Evolutionary conservation across 139 green algal genomes (phyloP), one percentile per base, ranked within the genome.

Genomic region (Chlorella sp.): DNA sequence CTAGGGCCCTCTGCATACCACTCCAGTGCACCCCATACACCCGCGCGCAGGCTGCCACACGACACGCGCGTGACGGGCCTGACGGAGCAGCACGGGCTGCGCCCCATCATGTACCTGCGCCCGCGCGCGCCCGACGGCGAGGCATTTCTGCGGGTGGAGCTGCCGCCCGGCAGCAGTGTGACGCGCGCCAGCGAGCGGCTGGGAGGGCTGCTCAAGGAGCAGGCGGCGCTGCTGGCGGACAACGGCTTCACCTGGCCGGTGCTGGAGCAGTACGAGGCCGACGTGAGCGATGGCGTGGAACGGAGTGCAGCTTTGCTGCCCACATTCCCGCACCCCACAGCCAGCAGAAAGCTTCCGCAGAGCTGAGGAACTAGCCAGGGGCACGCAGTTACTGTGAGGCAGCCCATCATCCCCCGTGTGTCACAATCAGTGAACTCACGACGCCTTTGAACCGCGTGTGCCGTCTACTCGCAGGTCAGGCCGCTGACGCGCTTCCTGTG

Each of bases 401-500:
- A n/a, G n/a, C n/a, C n/a, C n/a, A n/a, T n/a, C n/a, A n/a, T n/a
- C n/a, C n/a, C n/a, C n/a, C n/a, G n/a, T n/a, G n/a, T n/a, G n/a
- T n/a, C n/a, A n/a, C n/a, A n/a, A n/a, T n/a, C n/a, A 29, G 24
- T 64, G 20, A 31, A 20, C 55, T 29, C 55, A 64, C 27, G 55
- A 29, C 24, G 22, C 14, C 24, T n/a, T n/a, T n/a, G n/a, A n/a
- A n/a, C n/a, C n/a, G n/a, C n/a, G n/a, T n/a, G n/a, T n/a, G n/a
- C n/a, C n/a, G n/a, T n/a, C n/a, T n/a, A n/a, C n/a, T n/a, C 17
- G 42, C 27, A 85, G 78, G 68, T 90, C 1, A 87, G 86, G 66
- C 79, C 74, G 0, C 81, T 95, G 49, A 88, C 79, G 49, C 78
- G 89, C 32, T 91, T 95, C 73, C 72, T 95, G 50, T 88, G 80